Evolutionary conservation across 441 rosid genomes (phyloP).

Genomic region (Melastoma candidum): DNA sequence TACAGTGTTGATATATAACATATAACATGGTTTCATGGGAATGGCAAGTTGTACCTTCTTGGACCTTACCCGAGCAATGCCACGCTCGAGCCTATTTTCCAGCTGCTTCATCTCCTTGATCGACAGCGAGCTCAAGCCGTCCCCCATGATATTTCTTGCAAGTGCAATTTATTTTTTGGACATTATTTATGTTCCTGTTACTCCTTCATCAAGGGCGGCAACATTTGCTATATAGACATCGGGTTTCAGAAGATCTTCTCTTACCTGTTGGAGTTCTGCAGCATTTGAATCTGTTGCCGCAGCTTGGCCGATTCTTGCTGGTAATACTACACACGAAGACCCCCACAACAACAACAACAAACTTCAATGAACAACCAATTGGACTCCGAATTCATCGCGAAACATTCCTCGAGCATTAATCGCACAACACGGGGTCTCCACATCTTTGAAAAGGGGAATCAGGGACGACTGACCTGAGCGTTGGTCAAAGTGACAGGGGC

Average conservation of each 20-base stretch:
- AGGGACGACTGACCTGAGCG: slow-evolving; percentile 5
- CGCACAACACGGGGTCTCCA: too few species aligned
- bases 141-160: slow-evolving; percentile 87
- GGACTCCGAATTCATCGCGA: too few species aligned
- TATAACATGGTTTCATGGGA: too few species aligned
- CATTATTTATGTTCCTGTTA: too few species aligned
- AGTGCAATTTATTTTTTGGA: not conserved
- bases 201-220: too few species aligned
- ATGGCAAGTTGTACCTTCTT: slow-evolving; percentile 52
- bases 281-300: slow-evolving; percentile 83
- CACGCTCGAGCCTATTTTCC: slow-evolving; percentile 92
- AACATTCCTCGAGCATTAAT: too few species aligned
- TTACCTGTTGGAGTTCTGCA: slow-evolving; percentile 91
- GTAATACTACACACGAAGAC: slow-evolving; percentile 40
- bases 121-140: slow-evolving; percentile 62
- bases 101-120: slow-evolving; percentile 93
- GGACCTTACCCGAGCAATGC: slow-evolving; percentile 84
- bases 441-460: too few species aligned
- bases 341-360: too few species aligned
- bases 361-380: too few species aligned
- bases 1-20: too few species aligned
- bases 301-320: slow-evolving; percentile 96
- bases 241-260: not conserved
- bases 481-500: slow-evolving; percentile 6
- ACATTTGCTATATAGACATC: not conserved